These are phyloP conservation scores for Salix exigua DNA, from an alignment of 345 rosid genomes.

Conservation along the genomic window DNA sequence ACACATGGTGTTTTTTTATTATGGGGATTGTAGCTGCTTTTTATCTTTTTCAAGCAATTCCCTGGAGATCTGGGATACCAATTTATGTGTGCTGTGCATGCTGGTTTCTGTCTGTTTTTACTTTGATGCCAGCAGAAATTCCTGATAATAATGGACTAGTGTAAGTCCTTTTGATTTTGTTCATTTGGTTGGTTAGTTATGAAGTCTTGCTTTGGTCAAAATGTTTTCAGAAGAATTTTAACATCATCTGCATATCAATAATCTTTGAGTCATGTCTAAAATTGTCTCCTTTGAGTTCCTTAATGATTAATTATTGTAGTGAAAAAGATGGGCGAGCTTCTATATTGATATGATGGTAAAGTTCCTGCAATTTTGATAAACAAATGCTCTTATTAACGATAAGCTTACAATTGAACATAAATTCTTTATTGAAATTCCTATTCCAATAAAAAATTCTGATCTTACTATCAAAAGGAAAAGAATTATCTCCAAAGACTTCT, in stretches of 20 bases:
- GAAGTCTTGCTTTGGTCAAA: not conserved
- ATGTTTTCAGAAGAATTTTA: not conserved
- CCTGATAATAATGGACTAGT: conserved; percentile 86
- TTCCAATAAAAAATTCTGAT: not conserved
- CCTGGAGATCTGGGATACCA: conserved; percentile 76
- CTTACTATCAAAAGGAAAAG: not conserved
- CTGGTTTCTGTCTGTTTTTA: conserved; percentile 80
- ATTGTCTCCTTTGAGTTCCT: not conserved
- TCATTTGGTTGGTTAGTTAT: not conserved
- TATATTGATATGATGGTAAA: not conserved
- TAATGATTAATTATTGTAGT: not conserved
- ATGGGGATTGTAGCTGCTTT: conserved; percentile 54
- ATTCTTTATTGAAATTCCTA: not conserved
- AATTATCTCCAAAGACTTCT: not conserved
- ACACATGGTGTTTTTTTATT: conserved; percentile 80
- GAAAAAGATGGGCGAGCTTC: not conserved
- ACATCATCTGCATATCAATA: not conserved
- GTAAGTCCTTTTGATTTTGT: conserved; percentile 42
- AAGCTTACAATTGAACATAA: not conserved
- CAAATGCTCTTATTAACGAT: not conserved
- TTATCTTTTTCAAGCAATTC: conserved; percentile 57
- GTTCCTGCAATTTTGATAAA: not conserved
- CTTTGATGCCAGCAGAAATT: conserved; percentile 96
- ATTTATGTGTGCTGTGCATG: conserved; percentile 66
- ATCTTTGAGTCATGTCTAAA: not conserved